A percentile compares a stretch with the other conserved stretches of the same genome.
Conservation (phyloP, 805 yeast genomes). For the Maudiozyma turicensis region DNA sequence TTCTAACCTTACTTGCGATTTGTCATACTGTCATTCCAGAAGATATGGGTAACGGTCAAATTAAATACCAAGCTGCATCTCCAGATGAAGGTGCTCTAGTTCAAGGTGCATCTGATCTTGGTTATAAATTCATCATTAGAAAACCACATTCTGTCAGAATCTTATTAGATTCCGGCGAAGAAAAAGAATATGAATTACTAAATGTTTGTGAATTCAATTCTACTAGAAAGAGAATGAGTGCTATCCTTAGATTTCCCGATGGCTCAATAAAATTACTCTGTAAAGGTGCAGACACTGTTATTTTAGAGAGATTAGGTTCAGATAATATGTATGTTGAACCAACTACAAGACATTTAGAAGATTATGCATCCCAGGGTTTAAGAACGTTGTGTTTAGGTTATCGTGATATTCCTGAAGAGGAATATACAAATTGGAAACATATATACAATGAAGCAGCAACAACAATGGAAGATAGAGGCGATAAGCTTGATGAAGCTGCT, state of each 20-base stretch:
- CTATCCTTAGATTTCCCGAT: slow-evolving; percentile 89
- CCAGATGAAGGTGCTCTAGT: slow-evolving; percentile 99
- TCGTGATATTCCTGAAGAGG: slow-evolving; percentile 68
- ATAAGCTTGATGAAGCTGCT: slow-evolving; percentile 78
- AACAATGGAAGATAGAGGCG: slow-evolving; percentile 62
- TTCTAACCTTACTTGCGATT: slow-evolving; percentile 74
- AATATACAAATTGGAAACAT: slow-evolving; percentile 61
- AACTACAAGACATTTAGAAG: slow-evolving; percentile 82
- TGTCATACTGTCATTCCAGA: slow-evolving; percentile 99
- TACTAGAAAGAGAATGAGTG: slow-evolving; percentile 95
- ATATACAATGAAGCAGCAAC: slow-evolving; percentile 74
- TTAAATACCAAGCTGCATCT: slow-evolving; percentile 96
- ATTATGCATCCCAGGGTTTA: slow-evolving; percentile 92
- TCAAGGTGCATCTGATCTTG: slow-evolving; percentile 87
- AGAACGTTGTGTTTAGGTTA: slow-evolving; percentile 90
- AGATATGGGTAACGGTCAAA: slow-evolving; percentile 45
- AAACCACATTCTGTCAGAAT: slow-evolving; percentile 75
- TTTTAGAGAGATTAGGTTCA: slow-evolving; percentile 68
- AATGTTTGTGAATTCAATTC: slow-evolving; percentile 96
- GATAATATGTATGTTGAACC: slow-evolving; percentile 73
- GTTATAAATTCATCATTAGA: slow-evolving; percentile 76
- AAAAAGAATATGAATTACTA: slow-evolving; percentile 61
- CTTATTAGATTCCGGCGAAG: slow-evolving; percentile 40
- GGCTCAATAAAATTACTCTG: slow-evolving; percentile 81
- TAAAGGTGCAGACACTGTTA: slow-evolving; percentile 97